Base-by-base conservation (phyloP, 1,284 basidiomycete species). In the Ustilago esculenta region DNA sequence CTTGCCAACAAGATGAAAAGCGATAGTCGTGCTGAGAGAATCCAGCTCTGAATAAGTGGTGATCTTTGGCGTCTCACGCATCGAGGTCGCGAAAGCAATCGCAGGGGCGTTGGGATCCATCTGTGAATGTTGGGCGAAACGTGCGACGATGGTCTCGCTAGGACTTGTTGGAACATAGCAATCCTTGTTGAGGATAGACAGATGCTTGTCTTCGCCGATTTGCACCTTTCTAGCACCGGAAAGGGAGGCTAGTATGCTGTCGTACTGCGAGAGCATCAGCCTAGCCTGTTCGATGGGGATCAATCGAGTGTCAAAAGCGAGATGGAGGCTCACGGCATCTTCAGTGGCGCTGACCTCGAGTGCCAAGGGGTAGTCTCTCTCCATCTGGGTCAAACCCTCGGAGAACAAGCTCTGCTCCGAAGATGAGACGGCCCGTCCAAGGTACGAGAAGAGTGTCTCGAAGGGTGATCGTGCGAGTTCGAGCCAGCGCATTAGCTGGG, bases 391-490 rank as follows among this genome's bases (percentile, higher is more conserved):
- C n/a, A 23, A 33, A 10, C 42, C 35, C 27, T 56, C 61, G 14
- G 41, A 29, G 35, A 72, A 47, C 18, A 45, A n/a, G 11, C 11
- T 18, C 4, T 44, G 37, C 27, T 43, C 24, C 12, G 42, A 18
- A 17, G 41, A 24, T 2, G 48, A 11, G 2, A 29, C 14, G 3
- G 50, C 24, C 25, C 61, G 41, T 5, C 72, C 68, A 4, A 76
- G 55, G 45, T 66, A 79, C 18, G 72, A 75, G 35, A 77, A 79
- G 15, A 79, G 59, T 5, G 66, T 68, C 36, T 79, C 76, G 40
- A 79, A 74, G 1, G 77, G 72, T 14, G 55, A 18, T 24, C 59
- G 49, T 0, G 55, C 23, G 14, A 61, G 32, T 3, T 59, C 50
- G 12, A 79, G 50, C 52, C 61, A 65, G 15, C 68, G 74, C 45